phyloP scores from a whole-genome alignment of 371 early-diverging fungal species.

The Rhizomucor pusillus region DNA sequence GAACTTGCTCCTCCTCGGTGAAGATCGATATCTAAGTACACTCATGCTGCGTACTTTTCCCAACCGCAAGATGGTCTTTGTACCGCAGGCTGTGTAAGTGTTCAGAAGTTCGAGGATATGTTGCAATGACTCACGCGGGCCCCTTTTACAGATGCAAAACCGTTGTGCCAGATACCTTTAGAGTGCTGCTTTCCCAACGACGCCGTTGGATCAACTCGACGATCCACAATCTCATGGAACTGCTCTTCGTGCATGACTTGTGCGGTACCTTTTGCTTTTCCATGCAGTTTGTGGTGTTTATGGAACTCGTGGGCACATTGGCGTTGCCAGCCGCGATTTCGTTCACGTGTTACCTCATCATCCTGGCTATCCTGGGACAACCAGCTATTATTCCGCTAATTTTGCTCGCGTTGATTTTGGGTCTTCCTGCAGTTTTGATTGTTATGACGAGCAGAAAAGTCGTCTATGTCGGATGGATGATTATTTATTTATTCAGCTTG shows the following conservation, averaged over 20 bases:
- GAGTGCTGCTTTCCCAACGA: conserved; percentile 94
- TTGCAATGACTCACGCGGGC: background rate
- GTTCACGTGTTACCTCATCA: conserved; percentile 85
- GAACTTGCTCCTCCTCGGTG: conserved; percentile 96
- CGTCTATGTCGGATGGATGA: conserved; percentile 95
- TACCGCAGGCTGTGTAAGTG: conserved; percentile 78
- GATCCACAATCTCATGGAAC: conserved; percentile 95
- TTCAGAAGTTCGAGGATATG: background rate
- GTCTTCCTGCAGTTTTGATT: conserved; percentile 93
- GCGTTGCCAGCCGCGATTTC: conserved; percentile 97
- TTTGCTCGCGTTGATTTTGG: conserved; percentile 80
- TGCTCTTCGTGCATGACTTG: conserved; percentile 92
- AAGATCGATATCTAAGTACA: conserved; percentile 98
- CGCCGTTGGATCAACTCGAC: conserved; percentile 99
- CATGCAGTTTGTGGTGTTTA: conserved; percentile 98
- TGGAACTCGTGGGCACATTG: conserved; percentile 97
- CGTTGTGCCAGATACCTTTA: conserved; percentile 93
- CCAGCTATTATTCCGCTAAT: conserved; percentile 75
- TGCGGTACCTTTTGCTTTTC: conserved; percentile 99
- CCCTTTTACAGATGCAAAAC: conserved; percentile 75
- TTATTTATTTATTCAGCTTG: conserved; percentile 86
- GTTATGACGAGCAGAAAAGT: conserved; percentile 88
- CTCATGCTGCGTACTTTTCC: conserved; percentile 98
- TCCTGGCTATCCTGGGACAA: conserved; percentile 52
- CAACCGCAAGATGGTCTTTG: conserved; percentile 95